These are phyloP conservation scores for barley (Hordeum vulgare) DNA, from an alignment of 176 grass and related monocot species.

Conservation along the genomic window DNA sequence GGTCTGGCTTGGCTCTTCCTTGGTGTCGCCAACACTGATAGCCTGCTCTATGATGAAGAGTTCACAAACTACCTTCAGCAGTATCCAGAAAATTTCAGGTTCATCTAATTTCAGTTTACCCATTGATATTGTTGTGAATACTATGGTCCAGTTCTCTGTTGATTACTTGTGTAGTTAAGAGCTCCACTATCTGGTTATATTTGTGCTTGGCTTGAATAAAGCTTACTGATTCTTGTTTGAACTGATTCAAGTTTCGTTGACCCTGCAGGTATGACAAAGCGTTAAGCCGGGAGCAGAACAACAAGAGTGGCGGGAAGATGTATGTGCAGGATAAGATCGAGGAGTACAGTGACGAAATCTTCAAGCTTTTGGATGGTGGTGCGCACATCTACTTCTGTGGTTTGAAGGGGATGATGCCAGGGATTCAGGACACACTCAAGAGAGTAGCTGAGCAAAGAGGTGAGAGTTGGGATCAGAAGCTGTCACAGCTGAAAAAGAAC, in stretches of 20 bases:
- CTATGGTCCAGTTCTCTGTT: not conserved
- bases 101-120: not conserved
- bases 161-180: not conserved
- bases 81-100: constrained; percentile 86
- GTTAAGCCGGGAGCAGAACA: constrained; percentile 80
- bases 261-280: constrained; percentile 75
- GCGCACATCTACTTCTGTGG: constrained; percentile 89
- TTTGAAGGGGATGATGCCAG: constrained; percentile 98
- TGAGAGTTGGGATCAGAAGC: constrained; percentile 85
- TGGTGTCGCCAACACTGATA: constrained; percentile 77
- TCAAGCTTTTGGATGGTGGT: constrained; percentile 71
- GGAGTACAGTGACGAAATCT: constrained; percentile 88
- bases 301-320: constrained; percentile 78
- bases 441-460: constrained; percentile 85
- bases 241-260: not conserved
- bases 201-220: not conserved
- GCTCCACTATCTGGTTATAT: not conserved
- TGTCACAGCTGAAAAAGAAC: constrained; percentile 83
- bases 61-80: constrained; percentile 68
- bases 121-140: not conserved
- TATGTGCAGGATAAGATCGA: constrained; percentile 96
- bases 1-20: constrained; percentile 96
- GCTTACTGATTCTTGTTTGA: not conserved
- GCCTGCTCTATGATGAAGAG: constrained; percentile 91
- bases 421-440: constrained; percentile 84